Conservation (phyloP, 2,329 filamentous ascomycete species). For the Diaporthe australafricana region DNA sequence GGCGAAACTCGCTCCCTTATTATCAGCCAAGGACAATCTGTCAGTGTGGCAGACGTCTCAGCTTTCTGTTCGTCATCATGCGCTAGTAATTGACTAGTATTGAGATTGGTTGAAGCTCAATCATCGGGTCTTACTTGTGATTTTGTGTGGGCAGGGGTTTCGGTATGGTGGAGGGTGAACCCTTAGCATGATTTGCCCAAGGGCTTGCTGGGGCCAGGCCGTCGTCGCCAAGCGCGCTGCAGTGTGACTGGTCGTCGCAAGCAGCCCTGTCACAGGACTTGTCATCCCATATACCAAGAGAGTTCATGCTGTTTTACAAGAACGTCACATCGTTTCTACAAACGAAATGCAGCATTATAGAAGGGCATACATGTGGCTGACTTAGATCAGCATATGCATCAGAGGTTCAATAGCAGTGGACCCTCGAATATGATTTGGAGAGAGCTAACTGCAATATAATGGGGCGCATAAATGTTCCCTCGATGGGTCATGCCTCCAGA, state of each 20-base stretch:
- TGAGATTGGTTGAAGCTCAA: constrained; percentile 27
- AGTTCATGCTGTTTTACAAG: background rate
- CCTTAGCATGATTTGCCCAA: constrained; percentile 27
- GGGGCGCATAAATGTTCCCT: background rate
- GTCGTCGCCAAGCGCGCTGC: constrained; percentile 10
- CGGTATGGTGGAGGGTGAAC: constrained; percentile 23
- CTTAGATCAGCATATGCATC: background rate
- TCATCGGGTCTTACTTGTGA: background rate
- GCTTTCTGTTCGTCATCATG: constrained; percentile 34
- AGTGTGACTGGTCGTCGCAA: constrained; percentile 4
- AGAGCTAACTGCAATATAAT: too few relatives aligned
- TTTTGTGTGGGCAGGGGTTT: constrained; percentile 13
- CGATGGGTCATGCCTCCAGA: background rate
- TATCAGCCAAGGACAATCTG: background rate
- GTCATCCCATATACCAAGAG: background rate
- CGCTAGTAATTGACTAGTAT: constrained; percentile 19
- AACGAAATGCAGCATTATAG: background rate
- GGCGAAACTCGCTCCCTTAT: constrained; percentile 27
- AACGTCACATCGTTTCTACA: background rate
- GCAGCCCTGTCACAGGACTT: constrained; percentile 3
- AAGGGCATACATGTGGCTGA: background rate
- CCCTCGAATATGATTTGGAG: background rate
- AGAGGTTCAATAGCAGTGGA: background rate
- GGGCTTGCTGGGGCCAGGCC: background rate
- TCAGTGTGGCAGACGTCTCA: constrained; percentile 22